Evolutionary conservation across 2,329 filamentous ascomycete genomes (phyloP).

Genomic region (Xylaria sp.): DNA sequence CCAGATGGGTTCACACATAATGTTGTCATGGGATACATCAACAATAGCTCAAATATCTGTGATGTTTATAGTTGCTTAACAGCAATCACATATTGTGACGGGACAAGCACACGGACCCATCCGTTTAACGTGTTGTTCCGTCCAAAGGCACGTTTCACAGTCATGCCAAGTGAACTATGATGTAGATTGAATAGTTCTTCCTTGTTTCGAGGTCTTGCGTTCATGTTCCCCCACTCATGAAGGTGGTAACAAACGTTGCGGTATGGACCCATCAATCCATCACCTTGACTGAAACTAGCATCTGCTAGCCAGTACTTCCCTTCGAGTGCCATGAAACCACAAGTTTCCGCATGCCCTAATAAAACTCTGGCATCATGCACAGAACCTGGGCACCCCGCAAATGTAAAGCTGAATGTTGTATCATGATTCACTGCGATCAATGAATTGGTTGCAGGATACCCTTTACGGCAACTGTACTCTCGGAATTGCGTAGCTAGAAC

Average conservation of each 20-base stretch:
- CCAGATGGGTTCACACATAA: no score
- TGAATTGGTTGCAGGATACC: neutral
- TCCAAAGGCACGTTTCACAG: no score
- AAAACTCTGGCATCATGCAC: neutral
- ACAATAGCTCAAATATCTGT: no score
- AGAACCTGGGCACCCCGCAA: neutral
- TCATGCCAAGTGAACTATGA: neutral
- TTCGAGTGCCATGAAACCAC: neutral
- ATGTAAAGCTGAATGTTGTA: neutral
- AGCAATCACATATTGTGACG: no score
- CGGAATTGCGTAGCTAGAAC: neutral
- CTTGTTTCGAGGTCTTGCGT: neutral
- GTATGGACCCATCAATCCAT: neutral
- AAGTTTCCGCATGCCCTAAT: neutral
- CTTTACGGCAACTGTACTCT: neutral
- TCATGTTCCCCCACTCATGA: neutral
- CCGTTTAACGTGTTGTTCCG: no score
- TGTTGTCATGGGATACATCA: no score
- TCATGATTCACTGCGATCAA: neutral
- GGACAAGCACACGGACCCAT: no score
- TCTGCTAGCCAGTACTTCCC: neutral
- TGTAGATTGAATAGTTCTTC: neutral
- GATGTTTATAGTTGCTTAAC: no score
- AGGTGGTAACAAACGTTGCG: neutral
- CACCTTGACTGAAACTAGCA: neutral